A percentile compares a stretch with the other conserved stretches of the same genome.
Evolutionary conservation across 768 basidiomycete species (phyloP).

Genomic region (Pisolithus sp.): DNA sequence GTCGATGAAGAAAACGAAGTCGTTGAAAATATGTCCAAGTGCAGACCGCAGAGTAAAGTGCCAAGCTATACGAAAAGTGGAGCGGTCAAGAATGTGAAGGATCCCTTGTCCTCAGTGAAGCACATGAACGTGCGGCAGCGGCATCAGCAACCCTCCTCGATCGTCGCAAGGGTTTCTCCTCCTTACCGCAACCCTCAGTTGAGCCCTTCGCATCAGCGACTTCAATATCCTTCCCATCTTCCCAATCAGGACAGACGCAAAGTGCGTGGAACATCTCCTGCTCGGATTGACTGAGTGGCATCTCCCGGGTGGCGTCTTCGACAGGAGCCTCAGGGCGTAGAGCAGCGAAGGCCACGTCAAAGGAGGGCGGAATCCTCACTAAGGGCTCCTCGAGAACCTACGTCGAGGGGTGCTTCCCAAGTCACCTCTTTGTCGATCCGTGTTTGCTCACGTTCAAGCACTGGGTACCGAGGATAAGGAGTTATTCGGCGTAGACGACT

Average conservation of each 20-base stretch:
- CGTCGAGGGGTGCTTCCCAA: constrained; percentile 19
- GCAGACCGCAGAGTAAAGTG: background rate
- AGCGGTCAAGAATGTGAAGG: constrained; percentile 20
- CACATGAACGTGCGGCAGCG: constrained; percentile 42
- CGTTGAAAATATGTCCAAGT: no score
- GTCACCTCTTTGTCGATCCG: constrained; percentile 6
- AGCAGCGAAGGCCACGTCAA: constrained; percentile 25
- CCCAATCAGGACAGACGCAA: constrained; percentile 54
- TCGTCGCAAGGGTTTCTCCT: constrained; percentile 26
- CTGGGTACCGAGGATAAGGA: background rate
- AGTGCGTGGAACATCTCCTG: constrained; percentile 64
- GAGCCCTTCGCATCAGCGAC: constrained; percentile 4
- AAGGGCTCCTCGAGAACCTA: constrained; percentile 18
- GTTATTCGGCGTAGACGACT: constrained; percentile 27
- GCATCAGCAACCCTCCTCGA: constrained; percentile 67
- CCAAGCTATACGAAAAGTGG: constrained; percentile 17
- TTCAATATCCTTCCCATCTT: constrained; percentile 30
- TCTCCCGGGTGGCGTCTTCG: constrained; percentile 16
- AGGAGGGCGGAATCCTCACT: constrained; percentile 20
- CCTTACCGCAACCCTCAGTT: background rate
- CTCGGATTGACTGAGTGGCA: constrained; percentile 62
- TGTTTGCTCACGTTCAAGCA: constrained; percentile 2
- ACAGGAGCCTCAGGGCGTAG: constrained; percentile 16
- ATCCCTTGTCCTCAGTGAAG: constrained; percentile 27
- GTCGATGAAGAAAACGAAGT: no score